A percentile compares a stretch with the other conserved stretches of the same genome.
Evolutionary conservation across 2,329 filamentous ascomycete species (phyloP).

Genomic region (Diaporthe citriasiana): DNA sequence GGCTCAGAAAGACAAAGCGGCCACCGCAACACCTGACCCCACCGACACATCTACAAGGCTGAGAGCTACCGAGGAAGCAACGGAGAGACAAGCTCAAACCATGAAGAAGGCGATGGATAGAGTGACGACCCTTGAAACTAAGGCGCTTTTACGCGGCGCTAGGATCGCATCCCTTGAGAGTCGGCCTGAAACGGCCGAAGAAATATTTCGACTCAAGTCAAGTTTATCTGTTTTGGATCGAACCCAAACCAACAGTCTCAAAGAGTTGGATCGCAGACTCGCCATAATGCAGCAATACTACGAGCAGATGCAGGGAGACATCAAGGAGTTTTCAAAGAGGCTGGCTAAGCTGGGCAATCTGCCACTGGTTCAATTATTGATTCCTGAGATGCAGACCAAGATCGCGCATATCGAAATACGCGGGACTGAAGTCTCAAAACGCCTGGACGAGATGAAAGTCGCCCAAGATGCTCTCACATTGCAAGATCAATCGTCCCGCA

Average conservation of each 20-base stretch:
- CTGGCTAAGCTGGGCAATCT: not conserved
- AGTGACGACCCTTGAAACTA: not conserved
- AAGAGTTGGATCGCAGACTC: not conserved
- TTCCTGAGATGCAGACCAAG: not conserved
- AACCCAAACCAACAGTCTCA: conserved; percentile 2
- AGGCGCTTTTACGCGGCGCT: not conserved
- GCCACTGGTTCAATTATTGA: not conserved
- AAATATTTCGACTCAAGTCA: no score
- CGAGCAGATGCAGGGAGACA: no score
- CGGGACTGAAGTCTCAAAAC: not conserved
- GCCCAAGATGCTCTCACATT: conserved; percentile 3
- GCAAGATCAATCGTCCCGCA: not conserved
- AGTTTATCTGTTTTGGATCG: not conserved
- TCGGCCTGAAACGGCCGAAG: not conserved
- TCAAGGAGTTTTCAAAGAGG: not conserved
- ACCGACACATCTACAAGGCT: not conserved
- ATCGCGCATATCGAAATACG: not conserved
- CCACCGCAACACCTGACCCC: not conserved
- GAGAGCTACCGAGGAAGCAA: not conserved
- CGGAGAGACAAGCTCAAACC: not conserved
- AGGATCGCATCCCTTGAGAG: conserved; percentile 8
- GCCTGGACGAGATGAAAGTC: not conserved
- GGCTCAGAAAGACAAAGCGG: not conserved
- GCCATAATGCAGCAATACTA: not conserved
- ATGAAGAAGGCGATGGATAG: not conserved